Conservation (phyloP, 441 rosid genomes). For the Croton setiger region DNA sequence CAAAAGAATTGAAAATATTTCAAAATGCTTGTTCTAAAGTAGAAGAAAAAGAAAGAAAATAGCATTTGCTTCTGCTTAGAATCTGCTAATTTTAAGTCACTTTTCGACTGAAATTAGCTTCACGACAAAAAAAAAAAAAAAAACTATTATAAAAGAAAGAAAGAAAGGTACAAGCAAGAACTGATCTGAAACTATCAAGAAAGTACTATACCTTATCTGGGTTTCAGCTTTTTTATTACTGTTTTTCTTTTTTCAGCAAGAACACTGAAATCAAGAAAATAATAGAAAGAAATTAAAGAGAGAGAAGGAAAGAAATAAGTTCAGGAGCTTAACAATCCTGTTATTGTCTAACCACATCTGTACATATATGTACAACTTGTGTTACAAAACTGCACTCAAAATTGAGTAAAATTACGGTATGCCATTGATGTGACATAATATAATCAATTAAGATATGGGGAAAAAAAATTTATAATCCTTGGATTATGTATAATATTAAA, state of each 20-base stretch:
- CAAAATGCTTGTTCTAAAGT: background rate
- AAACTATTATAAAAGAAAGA: background rate
- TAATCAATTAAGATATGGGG: conserved; percentile 13
- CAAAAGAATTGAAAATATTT: background rate
- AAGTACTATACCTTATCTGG: conserved; percentile 12
- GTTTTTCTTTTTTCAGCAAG: background rate
- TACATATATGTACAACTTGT: conserved; percentile 13
- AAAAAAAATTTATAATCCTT: no score
- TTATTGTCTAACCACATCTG: background rate
- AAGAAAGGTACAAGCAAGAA: background rate
- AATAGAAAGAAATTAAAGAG: background rate
- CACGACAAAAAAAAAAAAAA: conserved; percentile 16
- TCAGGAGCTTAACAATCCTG: no score
- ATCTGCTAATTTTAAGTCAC: conserved; percentile 13
- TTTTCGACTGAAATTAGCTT: background rate
- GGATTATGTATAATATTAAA: no score
- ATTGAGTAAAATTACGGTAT: background rate
- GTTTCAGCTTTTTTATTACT: conserved; percentile 3
- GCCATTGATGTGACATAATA: conserved; percentile 15
- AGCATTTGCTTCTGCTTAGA: conserved; percentile 15
- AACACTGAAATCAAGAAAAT: conserved; percentile 23
- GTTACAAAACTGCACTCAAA: conserved; percentile 8
- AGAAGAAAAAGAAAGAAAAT: conserved; percentile 8
- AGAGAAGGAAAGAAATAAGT: no score
- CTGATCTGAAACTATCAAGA: background rate